Conservation (phyloP, 2,329 filamentous ascomycete genomes). For the Colletotrichum coccodes region DNA sequence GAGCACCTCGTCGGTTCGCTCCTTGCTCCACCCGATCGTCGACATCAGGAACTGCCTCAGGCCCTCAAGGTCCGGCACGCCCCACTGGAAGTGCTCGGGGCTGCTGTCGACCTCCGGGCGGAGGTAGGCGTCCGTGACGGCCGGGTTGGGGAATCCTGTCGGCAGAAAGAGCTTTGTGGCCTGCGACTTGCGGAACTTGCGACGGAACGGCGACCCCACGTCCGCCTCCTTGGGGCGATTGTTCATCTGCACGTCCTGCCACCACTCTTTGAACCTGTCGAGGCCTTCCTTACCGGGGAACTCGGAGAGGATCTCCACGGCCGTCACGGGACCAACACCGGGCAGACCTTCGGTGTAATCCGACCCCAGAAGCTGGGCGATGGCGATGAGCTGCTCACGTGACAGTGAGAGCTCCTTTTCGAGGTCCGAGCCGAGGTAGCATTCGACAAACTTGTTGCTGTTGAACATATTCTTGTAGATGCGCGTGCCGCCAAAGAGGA, state of each 20-base stretch:
- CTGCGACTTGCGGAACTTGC: conserved; percentile 85
- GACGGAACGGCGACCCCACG: conserved; percentile 73
- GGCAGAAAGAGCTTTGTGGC: conserved; percentile 89
- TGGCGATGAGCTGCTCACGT: conserved; percentile 85
- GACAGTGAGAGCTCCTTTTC: conserved; percentile 90
- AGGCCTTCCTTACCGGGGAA: conserved; percentile 75
- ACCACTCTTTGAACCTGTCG: conserved; percentile 87
- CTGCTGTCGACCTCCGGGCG: conserved; percentile 86
- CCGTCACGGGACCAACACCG: conserved; percentile 92
- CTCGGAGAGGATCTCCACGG: conserved; percentile 92
- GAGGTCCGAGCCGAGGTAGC: conserved; percentile 85
- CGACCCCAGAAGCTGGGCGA: conserved; percentile 90
- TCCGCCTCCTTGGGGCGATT: conserved; percentile 73
- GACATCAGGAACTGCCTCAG: conserved; percentile 86
- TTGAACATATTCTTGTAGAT: conserved; percentile 99
- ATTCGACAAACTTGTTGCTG: conserved; percentile 96
- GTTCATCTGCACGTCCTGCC: conserved; percentile 78
- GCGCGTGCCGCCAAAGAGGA: conserved; percentile 93
- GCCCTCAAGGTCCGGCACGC: conserved; percentile 90
- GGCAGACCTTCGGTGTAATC: conserved; percentile 95
- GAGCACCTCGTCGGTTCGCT: conserved; percentile 93
- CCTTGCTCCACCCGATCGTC: conserved; percentile 92
- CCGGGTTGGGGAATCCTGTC: conserved; percentile 78
- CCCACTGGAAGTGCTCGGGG: conserved; percentile 89
- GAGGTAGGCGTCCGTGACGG: conserved; percentile 86